Base-by-base conservation (phyloP, 129 eudicot genomes). In the Oenanthe sinensis region DNA sequence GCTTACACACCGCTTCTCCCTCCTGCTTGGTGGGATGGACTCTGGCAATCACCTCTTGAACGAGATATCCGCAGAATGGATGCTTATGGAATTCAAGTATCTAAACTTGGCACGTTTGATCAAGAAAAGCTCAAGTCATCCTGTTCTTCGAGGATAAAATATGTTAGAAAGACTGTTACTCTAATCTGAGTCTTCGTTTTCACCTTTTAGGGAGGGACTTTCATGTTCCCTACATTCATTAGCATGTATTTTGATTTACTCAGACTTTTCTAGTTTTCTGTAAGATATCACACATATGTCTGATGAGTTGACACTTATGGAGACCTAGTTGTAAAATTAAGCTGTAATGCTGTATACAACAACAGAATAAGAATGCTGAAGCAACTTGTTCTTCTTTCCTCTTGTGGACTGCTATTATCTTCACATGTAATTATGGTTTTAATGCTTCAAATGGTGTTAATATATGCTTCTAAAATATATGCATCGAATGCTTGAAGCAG, bases 1-100 rank as follows among this genome's bases (percentile, higher is more conserved):
- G 97, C 98, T 55, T 65, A 65, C 72, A 93, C 98, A 1, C 95
- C 98, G 11, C 82, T 93, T 81, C 90, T 93, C 45, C 88, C 98
- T 15, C 91, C 95, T 0, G 97, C 85, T 24, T 93, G 98, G 98
- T 93, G 98, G 98, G 98, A 93, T 45, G 98, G 93, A 48, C 78
- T 86, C 75, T 93, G 98, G 98, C 98, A 93, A 49, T 91, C 98
- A 2, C 98, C 98, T 5, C 87, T 80, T 75, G 83, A 77, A 13
- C 87, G 96, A 16, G 98, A 93, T 75, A 81, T 88, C 68, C 85
- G 58, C 60, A 87, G 85, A 81, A 82, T 93, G 89, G 89, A 89
- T 78, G 83, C 83, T 14, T 91, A 87, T 73, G 98, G 98, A 17
- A 75, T 91, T 71, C 79, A 76, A 60, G 82, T 93, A 60, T 93